phyloP scores from a whole-genome alignment of 2,329 filamentous ascomycete genomes.

The Neocucurbitaria cava region DNA sequence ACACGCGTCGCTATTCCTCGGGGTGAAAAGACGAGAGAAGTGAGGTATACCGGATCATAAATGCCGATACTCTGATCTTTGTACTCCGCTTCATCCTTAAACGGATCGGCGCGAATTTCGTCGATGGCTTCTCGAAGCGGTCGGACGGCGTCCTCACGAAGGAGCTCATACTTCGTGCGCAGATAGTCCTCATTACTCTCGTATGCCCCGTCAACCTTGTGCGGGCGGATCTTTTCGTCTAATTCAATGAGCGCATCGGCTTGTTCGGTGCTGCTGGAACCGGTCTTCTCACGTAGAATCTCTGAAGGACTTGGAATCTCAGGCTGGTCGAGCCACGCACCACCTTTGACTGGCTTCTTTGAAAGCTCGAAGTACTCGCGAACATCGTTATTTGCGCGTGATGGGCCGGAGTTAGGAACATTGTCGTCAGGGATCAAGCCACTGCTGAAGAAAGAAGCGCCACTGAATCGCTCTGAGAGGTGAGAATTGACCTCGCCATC shows the following conservation, averaged over 20 bases:
- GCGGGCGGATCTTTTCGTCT: constrained; percentile 27
- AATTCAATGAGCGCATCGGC: constrained; percentile 27
- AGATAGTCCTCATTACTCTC: constrained; percentile 70
- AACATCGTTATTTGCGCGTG: constrained; percentile 33
- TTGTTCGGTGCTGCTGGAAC: constrained; percentile 5
- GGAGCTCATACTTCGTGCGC: constrained; percentile 74
- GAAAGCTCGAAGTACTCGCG: constrained; percentile 31
- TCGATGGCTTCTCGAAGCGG: constrained; percentile 72
- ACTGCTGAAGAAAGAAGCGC: neutral
- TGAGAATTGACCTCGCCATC: constrained; percentile 26
- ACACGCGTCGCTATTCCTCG: constrained; percentile 71
- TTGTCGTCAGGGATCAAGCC: constrained; percentile 15
- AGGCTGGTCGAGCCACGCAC: constrained; percentile 48
- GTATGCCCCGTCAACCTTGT: constrained; percentile 60
- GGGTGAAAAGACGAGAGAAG: constrained; percentile 68
- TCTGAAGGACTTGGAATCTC: constrained; percentile 65
- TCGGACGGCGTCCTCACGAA: constrained; percentile 76
- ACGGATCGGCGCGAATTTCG: constrained; percentile 35
- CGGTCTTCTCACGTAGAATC: constrained; percentile 46
- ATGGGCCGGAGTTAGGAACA: constrained; percentile 16
- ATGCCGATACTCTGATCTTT: constrained; percentile 42
- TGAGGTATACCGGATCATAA: constrained; percentile 66
- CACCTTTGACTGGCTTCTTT: constrained; percentile 24
- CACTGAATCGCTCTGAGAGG: constrained; percentile 21
- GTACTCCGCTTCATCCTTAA: constrained; percentile 59